phyloP scores from a whole-genome alignment of 345 rosid genomes.

The Eucalyptus curtisii region DNA sequence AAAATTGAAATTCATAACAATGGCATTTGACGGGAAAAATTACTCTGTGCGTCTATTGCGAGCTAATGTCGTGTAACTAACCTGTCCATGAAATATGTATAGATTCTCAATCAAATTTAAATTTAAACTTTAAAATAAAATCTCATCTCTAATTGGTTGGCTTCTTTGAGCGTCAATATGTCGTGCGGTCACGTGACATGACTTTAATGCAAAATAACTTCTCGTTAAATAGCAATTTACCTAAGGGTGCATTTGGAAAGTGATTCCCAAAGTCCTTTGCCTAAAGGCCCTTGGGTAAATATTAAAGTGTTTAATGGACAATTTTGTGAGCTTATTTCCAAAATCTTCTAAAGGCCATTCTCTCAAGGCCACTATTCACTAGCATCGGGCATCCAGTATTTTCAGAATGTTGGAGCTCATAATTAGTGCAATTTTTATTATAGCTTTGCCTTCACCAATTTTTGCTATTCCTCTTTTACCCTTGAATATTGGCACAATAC shows the following conservation, averaged over 20 bases:
- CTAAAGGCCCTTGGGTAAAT: neutral
- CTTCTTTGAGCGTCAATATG: neutral
- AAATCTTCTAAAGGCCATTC: neutral
- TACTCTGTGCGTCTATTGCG: neutral
- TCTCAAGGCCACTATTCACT: neutral
- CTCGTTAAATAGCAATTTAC: neutral
- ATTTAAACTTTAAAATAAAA: neutral
- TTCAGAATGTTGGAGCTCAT: neutral
- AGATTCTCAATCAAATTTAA: neutral
- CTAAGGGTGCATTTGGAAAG: neutral
- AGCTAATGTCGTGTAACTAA: neutral
- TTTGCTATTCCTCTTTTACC: neutral
- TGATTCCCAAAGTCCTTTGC: neutral
- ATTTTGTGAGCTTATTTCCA: neutral
- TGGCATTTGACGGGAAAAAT: fast-evolving
- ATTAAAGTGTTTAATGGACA: neutral
- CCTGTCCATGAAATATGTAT: neutral
- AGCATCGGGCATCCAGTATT: neutral
- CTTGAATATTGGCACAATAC: neutral
- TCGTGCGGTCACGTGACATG: neutral
- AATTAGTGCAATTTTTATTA: neutral
- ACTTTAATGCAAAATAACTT: neutral
- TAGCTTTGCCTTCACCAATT: neutral
- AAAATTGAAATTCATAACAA: neutral
- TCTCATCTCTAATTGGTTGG: neutral